Conservation (phyloP, 2,329 filamentous ascomycete genomes). For the Neofusicoccum cordaticola region DNA sequence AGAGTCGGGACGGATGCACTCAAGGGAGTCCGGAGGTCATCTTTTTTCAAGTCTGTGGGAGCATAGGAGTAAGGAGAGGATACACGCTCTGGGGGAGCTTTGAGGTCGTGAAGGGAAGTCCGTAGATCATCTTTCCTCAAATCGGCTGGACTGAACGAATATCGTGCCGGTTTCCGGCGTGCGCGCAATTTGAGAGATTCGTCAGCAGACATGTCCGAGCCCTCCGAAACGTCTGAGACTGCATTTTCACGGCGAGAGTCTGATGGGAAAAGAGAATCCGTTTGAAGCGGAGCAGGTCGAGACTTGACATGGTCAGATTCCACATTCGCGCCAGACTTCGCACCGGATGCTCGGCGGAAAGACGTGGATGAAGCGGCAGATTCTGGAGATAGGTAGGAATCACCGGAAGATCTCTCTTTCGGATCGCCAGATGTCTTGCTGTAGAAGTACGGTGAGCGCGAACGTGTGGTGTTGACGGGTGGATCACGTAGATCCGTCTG, state of each 20-base stretch:
- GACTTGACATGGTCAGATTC: background rate
- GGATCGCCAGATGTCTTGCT: constrained; percentile 28
- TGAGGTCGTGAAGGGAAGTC: constrained; percentile 25
- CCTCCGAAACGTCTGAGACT: constrained; percentile 34
- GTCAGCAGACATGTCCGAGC: constrained; percentile 31
- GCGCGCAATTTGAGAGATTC: constrained; percentile 28
- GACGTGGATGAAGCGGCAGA: background rate
- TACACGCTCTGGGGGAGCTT: background rate
- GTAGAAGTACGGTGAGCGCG: constrained; percentile 47
- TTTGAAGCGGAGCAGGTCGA: background rate
- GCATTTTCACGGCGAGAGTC: background rate
- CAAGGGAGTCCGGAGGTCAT: constrained; percentile 31
- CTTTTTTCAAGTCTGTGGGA: constrained; percentile 31
- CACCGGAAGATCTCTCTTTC: constrained; percentile 35
- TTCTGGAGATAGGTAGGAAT: constrained; percentile 36
- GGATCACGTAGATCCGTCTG: constrained; percentile 37
- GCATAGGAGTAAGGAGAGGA: constrained; percentile 20
- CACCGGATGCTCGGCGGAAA: background rate
- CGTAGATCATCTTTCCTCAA: constrained; percentile 34
- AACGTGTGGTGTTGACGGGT: constrained; percentile 40
- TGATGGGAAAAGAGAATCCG: background rate
- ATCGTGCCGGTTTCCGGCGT: constrained; percentile 34
- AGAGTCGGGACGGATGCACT: constrained; percentile 15
- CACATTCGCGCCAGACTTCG: background rate
- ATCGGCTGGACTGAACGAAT: constrained; percentile 37